A percentile compares a stretch with the other conserved stretches of the same genome.
Evolutionary conservation across 208 protist species (phyloP).

Genomic region (Crithidia brevicula): DNA sequence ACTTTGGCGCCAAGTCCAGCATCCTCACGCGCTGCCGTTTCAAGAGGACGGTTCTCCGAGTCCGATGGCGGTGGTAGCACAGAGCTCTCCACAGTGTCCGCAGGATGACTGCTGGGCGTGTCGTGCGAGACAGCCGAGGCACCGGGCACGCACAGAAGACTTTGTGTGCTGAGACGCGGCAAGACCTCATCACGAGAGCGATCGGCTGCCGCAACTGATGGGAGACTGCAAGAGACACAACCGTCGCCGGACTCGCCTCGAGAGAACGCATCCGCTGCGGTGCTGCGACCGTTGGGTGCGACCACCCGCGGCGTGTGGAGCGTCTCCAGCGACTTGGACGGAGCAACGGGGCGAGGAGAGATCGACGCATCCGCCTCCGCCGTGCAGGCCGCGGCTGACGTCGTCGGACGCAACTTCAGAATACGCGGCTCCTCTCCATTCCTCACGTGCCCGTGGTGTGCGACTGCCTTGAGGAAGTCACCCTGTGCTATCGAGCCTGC

Average conservation of each 20-base stretch:
- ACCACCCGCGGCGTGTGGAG: neutral
- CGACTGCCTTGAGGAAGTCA: neutral
- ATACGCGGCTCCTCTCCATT: neutral
- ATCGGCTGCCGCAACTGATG: neutral
- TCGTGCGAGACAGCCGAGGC: neutral
- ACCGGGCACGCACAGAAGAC: neutral
- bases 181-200: neutral
- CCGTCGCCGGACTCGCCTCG: slow-evolving; percentile 7
- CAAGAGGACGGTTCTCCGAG: too few species aligned
- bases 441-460: neutral
- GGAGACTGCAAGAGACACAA: neutral
- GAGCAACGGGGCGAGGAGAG: neutral
- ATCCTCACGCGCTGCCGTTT: too few species aligned
- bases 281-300: neutral
- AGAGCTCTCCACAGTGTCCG: neutral
- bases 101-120: neutral
- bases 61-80: neutral
- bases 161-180: neutral
- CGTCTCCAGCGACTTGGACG: neutral
- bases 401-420: neutral
- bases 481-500: neutral
- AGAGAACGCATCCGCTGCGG: neutral
- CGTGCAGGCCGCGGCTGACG: neutral
- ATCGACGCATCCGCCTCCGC: neutral
- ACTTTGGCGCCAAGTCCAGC: too few species aligned